These are phyloP conservation scores for Fusarium begoniae DNA, from an alignment of 2,329 filamentous ascomycete species.

Conservation along the genomic window DNA sequence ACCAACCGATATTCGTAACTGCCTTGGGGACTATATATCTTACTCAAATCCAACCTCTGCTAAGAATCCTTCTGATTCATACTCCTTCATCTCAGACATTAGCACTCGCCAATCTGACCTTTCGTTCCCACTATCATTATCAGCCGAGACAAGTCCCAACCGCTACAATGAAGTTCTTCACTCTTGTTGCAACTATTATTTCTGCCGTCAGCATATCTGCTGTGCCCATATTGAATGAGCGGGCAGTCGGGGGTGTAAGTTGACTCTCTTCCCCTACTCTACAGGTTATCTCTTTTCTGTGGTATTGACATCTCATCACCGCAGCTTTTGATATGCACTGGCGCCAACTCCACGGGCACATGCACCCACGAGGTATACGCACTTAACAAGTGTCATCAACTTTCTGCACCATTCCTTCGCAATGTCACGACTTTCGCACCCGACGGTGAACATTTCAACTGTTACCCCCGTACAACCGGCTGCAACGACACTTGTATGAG, in stretches of 20 bases:
- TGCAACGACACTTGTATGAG: slow-evolving; percentile 59
- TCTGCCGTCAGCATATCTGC: slow-evolving; percentile 39
- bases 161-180: slow-evolving; percentile 45
- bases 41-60: slow-evolving; percentile 20
- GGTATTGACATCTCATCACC: background rate
- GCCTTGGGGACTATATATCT: background rate
- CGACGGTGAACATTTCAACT: slow-evolving; percentile 59
- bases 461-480: slow-evolving; percentile 54
- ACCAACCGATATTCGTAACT: background rate
- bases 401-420: slow-evolving; percentile 50
- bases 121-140: background rate
- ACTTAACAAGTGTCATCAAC: slow-evolving; percentile 57
- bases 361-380: slow-evolving; percentile 57
- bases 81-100: slow-evolving; percentile 9
- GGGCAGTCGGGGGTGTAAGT: slow-evolving; percentile 59
- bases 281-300: background rate
- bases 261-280: background rate
- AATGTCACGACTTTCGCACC: slow-evolving; percentile 61
- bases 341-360: slow-evolving; percentile 58
- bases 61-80: slow-evolving; percentile 19
- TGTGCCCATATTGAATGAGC: slow-evolving; percentile 49
- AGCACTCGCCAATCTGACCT: background rate
- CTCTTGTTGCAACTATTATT: slow-evolving; percentile 29
- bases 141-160: background rate
- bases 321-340: slow-evolving; percentile 61